Evolutionary conservation across 164 flowering plant genomes (phyloP), one percentile per base, ranked within the genome.

Genomic region (Vitis riparia): DNA sequence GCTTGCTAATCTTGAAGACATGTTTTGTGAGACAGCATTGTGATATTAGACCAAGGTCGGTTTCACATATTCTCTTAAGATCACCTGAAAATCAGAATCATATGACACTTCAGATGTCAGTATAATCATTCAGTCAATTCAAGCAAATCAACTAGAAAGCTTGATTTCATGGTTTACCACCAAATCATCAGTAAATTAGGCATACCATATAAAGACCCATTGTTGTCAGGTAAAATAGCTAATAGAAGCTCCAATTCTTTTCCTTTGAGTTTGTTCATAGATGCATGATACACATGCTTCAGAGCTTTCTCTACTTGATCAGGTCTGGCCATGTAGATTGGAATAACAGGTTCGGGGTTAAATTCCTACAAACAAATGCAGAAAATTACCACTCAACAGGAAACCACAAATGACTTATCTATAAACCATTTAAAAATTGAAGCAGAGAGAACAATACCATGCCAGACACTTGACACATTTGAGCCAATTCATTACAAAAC

Each of bases 21-120:
- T 90, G 87, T 74, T 92, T 95, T 17, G 97, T 89, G 6, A 91
- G 89, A 79, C 94, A 91, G 81, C 99, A 95, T 76, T 95, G 98
- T 5, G 98, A 86, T 75, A 95, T 85, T 67, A 95, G 56, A 60
- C 98, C 99, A 13, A 95, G 92, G 59, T 95, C 97, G 52, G 98
- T 93, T 81, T 95, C 99, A 72, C 99, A 95, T 55, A 95, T 95
- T 71, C 97, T 73, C 79, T 95, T 95, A 63, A 93, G 78, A 82
- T 91, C 96, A 73, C 96, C 96, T 90, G 75, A 49, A 56, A 68
- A 59, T 29, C 44, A 69, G 30, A 55, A 66, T 13, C 27, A 66
- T 13, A 56, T 63, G 1, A 62, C 14, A 51, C 44, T 37, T 37
- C 5, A 6, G 44, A 37, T 37, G 8, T 37, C 44, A 37, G 44